Base-by-base conservation (phyloP, 371 early-diverging fungal genomes). In the Dinochytrium kinnereticum region DNA sequence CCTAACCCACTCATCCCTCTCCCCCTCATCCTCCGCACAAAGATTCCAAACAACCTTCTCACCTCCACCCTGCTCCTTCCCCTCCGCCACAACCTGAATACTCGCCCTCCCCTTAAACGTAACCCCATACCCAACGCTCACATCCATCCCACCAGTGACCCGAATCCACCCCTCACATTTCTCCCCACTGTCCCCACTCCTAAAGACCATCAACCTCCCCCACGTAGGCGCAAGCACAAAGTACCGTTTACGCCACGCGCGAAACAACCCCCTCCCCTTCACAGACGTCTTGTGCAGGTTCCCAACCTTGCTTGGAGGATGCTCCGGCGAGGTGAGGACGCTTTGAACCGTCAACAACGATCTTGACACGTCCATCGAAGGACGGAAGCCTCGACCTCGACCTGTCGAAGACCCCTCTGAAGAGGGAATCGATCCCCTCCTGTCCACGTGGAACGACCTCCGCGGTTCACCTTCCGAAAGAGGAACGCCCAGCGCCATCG, bases 121-220 rank as follows among this genome's bases (percentile, higher is more conserved):
- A 7, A 31, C 17, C 64, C 13, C 36, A 13, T 30, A 19, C 3
- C 36, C 17, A 5, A 37, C 15, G 10, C 64, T 24, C 3, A 37
- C 64, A 5, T 34, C 64, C 21, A 37, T 24, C 7, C 37, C 37
- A 3, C 10, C 30, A 5, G 17, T 24, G 36, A 64, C 17, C 37
- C 13, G 15, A 17, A 64, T 36, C 64, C 64, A 64, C 36, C 64
- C 64, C 5, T 10, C 36, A 24, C 34, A 3, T 24, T 37, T 64
- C 37, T 64, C 64, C 21, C 5, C 24, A 7, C 13, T 3, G 10
- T 64, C 64, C 3, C 19, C 19, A 3, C 7, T 36, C 24, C 24
- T 64, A 37, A 64, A 64, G 36, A 13, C 28, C 30, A 34, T 19
- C 64, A 64, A 64, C 64, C 26, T 36, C 36, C 64, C 64, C 36